Evolutionary conservation across 225 moss, liverwort and hornwort genomes (phyloP), one percentile per base, ranked within the genome.

Genomic region (Thuidium tamariscinum): DNA sequence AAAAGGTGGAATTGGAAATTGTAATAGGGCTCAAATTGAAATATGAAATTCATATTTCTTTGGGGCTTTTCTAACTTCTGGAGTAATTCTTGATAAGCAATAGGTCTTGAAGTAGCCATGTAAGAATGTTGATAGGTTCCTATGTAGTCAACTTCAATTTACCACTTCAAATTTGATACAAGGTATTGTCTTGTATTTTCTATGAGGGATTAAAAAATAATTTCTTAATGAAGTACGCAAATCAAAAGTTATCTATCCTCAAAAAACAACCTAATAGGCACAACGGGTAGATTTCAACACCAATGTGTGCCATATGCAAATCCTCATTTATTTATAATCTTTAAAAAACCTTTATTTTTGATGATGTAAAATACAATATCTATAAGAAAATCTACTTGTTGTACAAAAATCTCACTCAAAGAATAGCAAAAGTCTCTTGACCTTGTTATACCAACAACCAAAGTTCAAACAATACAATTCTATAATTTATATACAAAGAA

Each of bases 201-300:
- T 44, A 27, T 44, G 17, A 15, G 0, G 3, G 10, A 16, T 71
- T 27, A 17, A 44, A 44, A 71, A 46, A 29, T 27, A 29, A 3
- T 44, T 44, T 2, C 1, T 27, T 72, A 1, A 30, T 72, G 0
- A 71, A 29, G 1, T 72, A 10, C 10, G 0, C 10, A 0, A 44
- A 17, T 29, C 1, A 16, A 17, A 29, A 71, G 6, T 29, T 71
- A 29, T 18, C 3, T 0, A 44, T 1, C 6, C 3, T 2, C 10
- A 0, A 16, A 71, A 10, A 10, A 10, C 16, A 71, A 44, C 0
- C 0, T 44, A 0, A 17, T 0, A 29, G 1, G 8, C 0, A 8
- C 17, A 2, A 5, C 0, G 0, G 10, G 10, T 0, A 27, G 0
- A 26, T 44, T 71, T 16, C 4, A 14, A 13, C 2, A 41, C 0